Evolutionary conservation across 116 monocot genomes (phyloP).

Genomic region (Zostera marina): DNA sequence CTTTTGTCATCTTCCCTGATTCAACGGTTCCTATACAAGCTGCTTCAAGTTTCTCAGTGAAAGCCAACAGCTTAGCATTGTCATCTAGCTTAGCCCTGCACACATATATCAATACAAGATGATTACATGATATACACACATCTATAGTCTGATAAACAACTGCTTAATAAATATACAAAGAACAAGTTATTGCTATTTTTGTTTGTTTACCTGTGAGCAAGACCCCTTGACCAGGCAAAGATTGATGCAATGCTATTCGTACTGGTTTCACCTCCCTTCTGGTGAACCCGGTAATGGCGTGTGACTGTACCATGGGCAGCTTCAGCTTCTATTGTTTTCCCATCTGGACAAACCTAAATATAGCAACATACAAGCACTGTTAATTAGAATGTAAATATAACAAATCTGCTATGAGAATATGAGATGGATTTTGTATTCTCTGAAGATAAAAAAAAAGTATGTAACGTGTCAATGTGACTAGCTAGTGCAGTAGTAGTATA

Average conservation of each 20-base stretch:
- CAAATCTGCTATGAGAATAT: too few species aligned
- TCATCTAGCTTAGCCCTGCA: conserved; percentile 81
- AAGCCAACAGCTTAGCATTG: conserved; percentile 64
- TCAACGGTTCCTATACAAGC: conserved; percentile 84
- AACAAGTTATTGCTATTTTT: not conserved
- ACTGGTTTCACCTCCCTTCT: conserved; percentile 89
- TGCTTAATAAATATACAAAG: too few species aligned
- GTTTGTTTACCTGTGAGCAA: conserved; percentile 55
- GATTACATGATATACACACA: not conserved
- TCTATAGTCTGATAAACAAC: too few species aligned
- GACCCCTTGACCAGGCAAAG: conserved; percentile 92
- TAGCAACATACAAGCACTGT: not conserved
- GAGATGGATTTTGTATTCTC: too few species aligned
- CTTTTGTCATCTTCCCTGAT: conserved; percentile 96
- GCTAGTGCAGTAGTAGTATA: not conserved
- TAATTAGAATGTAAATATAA: not conserved
- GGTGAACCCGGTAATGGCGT: conserved; percentile 83
- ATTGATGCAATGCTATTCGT: conserved; percentile 97
- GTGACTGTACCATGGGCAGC: conserved; percentile 97
- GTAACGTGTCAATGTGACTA: too few species aligned
- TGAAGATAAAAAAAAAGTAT: too few species aligned
- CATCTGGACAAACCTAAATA: conserved; percentile 75
- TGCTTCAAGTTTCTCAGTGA: conserved; percentile 68
- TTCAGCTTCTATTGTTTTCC: conserved; percentile 98
- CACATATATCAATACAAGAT: too few species aligned